Percentiles rank a stretch among this genome's conserved stretches.
These are phyloP conservation scores for Leccinum incarnatum DNA, from an alignment of 768 basidiomycete genomes.

Conservation along the genomic window DNA sequence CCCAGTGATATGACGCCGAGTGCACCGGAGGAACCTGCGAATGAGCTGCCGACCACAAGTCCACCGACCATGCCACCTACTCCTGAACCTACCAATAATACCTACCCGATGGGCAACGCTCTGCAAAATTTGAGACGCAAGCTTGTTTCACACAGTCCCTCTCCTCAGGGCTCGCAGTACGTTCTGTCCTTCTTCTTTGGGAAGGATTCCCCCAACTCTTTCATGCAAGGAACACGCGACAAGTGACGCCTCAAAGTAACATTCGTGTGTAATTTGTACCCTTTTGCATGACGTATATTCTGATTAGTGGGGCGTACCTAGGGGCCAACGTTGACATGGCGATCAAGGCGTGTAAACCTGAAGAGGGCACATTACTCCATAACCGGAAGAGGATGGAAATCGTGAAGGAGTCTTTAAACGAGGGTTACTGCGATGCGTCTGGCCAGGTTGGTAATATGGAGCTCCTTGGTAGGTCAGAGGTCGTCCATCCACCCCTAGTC, in stretches of 20 bases:
- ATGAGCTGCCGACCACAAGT: neutral
- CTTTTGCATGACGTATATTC: neutral
- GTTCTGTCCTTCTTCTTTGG: neutral
- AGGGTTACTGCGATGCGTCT: conserved; percentile 80
- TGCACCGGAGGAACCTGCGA: conserved; percentile 6
- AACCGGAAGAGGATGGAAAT: conserved; percentile 68
- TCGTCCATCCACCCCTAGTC: neutral
- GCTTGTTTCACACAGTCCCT: conserved; percentile 17
- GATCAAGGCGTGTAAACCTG: conserved; percentile 67
- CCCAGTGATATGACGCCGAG: neutral
- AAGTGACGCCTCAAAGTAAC: conserved; percentile 41
- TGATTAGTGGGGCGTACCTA: conserved; percentile 7
- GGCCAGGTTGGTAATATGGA: conserved; percentile 60
- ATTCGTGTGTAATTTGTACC: conserved; percentile 35
- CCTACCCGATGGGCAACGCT: conserved; percentile 11
- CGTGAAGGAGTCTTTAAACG: conserved; percentile 72
- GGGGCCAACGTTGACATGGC: conserved; percentile 70
- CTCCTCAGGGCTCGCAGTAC: conserved; percentile 21
- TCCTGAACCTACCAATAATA: conserved; percentile 6
- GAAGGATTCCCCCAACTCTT: neutral
- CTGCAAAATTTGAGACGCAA: conserved; percentile 31
- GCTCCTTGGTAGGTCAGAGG: conserved; percentile 48
- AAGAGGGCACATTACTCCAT: conserved; percentile 57
- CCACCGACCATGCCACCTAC: neutral
- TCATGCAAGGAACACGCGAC: conserved; percentile 18